Base-by-base conservation (phyloP, 768 basidiomycete species). In the Lactifluus pinguis region DNA sequence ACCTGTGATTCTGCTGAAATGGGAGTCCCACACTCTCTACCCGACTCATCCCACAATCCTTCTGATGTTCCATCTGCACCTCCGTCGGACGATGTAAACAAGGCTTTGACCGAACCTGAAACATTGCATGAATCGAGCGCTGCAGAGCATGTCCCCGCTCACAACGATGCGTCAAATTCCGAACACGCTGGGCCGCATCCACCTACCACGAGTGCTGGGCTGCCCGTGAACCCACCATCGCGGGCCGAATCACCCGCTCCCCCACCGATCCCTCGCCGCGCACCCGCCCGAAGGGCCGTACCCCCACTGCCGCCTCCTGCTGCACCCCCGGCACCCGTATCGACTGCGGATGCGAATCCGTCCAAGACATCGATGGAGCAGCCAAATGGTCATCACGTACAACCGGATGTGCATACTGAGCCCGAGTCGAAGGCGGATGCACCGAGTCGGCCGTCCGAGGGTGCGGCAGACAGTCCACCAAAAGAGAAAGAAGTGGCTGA, bases 261-360 rank as follows among this genome's bases (percentile, higher is more conserved):
- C 6, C 86, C 87, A 0, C 87, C 86, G 2, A 70, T 89, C 25
- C 87, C 87, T 0, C 77, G 84, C 45, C 75, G 87, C 49, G 87
- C 87, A 0, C 79, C 84, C 51, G 82, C 79, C 1, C 77, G 87
- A 21, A 67, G 78, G 13, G 73, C 77, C 11, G 59, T 55, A 63
- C 55, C 34, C 13, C 62, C 61, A 0, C 61, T 38, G 9, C 30
- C 34, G 38, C 3, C 13, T 50, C 54, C 47, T 17, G 25, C 38
- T 1, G 57, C 54, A 1, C 21, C 60, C 15, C 11, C 49, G 25
- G 21, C 38, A 38, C 55, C 51, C 14, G 7, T 32, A 30, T 34
- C 61, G 14, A n/a, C 49, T 9, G 13, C n/a, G 8, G 42, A 53
- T 21, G 56, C 13, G 38, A 47, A 32, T 2, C 19, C 36, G 5